These are phyloP conservation scores for Ceratobasidium sp. DNA, from an alignment of 1,284 basidiomycete species.

Conservation along the genomic window DNA sequence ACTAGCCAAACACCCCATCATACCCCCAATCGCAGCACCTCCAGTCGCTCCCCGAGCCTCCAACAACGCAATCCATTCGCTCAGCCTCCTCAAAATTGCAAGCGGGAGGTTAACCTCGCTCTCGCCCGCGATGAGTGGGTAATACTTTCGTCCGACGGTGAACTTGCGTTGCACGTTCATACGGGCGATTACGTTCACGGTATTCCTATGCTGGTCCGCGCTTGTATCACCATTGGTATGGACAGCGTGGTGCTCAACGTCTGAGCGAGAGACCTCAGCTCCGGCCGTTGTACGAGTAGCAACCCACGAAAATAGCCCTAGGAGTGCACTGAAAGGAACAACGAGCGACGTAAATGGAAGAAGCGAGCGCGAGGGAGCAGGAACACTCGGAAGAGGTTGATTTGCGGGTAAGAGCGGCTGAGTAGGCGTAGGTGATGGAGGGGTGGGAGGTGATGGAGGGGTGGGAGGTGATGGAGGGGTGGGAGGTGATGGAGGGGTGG, in stretches of 20 bases:
- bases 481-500: too few relatives aligned
- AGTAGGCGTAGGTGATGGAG: slow-evolving; percentile 14
- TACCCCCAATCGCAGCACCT: slow-evolving; percentile 65
- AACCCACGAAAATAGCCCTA: slow-evolving; percentile 34
- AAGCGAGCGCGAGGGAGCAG: slow-evolving; percentile 59
- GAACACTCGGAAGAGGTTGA: slow-evolving; percentile 50
- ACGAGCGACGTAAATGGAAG: slow-evolving; percentile 60
- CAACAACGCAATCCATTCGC: slow-evolving; percentile 70
- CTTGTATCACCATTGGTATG: slow-evolving; percentile 4
- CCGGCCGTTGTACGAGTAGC: slow-evolving; percentile 9
- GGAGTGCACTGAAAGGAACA: slow-evolving; percentile 30
- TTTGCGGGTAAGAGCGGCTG: slow-evolving; percentile 23
- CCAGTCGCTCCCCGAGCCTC: slow-evolving; percentile 69
- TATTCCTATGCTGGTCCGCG: slow-evolving; percentile 5
- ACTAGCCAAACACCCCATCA: slow-evolving; percentile 64
- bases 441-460: slow-evolving; percentile 19
- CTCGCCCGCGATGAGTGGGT: slow-evolving; percentile 58
- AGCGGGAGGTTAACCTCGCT: slow-evolving; percentile 65
- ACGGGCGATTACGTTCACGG: background rate
- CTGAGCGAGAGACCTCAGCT: background rate
- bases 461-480: slow-evolving; percentile 8
- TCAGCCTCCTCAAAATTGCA: slow-evolving; percentile 67
- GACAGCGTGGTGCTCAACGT: background rate
- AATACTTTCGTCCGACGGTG: slow-evolving; percentile 54
- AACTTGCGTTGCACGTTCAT: slow-evolving; percentile 37